Conservation (phyloP, 2,329 filamentous ascomycete genomes). For the Metarhizium humberi region DNA sequence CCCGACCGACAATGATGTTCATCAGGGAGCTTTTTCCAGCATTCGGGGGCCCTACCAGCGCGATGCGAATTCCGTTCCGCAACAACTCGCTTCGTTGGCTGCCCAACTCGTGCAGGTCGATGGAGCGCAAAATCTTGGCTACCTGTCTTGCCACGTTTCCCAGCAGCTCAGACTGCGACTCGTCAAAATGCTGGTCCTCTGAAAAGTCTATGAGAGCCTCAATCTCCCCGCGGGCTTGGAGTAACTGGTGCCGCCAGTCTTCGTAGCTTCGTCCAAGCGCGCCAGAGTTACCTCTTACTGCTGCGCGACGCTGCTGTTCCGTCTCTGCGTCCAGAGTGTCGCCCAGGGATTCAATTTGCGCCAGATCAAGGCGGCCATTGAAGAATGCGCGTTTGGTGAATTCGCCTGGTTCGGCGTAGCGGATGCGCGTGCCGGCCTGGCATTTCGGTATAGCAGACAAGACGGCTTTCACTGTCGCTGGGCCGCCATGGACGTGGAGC, state of each 20-base stretch:
- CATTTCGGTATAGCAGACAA: conserved; percentile 63
- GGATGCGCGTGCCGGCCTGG: conserved; percentile 36
- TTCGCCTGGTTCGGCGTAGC: conserved; percentile 89
- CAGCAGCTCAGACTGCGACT: conserved; percentile 66
- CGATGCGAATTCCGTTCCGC: conserved; percentile 74
- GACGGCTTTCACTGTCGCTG: conserved; percentile 80
- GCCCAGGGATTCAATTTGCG: conserved; percentile 64
- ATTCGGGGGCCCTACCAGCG: conserved; percentile 84
- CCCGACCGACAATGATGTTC: conserved; percentile 80
- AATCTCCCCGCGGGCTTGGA: conserved; percentile 79
- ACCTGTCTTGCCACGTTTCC: conserved; percentile 60
- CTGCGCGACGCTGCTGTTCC: conserved; percentile 83
- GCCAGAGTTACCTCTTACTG: conserved; percentile 68
- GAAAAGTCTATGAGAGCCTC: conserved; percentile 96
- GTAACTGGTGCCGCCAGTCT: conserved; percentile 64
- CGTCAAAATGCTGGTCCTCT: conserved; percentile 95
- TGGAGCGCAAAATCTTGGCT: conserved; percentile 46
- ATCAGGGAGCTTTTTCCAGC: conserved; percentile 91
- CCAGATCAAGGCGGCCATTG: conserved; percentile 75
- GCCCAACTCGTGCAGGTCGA: conserved; percentile 64
- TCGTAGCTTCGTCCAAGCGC: conserved; percentile 70
- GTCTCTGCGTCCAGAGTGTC: conserved; percentile 63
- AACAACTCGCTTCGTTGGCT: conserved; percentile 76
- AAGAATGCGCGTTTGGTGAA: conserved; percentile 90
- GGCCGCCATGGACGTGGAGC: conserved; percentile 87